Percentiles rank a stretch among this genome's conserved stretches.
Conservation (phyloP, 495 filamentous ascomycete genomes). For the Podospora conica region DNA sequence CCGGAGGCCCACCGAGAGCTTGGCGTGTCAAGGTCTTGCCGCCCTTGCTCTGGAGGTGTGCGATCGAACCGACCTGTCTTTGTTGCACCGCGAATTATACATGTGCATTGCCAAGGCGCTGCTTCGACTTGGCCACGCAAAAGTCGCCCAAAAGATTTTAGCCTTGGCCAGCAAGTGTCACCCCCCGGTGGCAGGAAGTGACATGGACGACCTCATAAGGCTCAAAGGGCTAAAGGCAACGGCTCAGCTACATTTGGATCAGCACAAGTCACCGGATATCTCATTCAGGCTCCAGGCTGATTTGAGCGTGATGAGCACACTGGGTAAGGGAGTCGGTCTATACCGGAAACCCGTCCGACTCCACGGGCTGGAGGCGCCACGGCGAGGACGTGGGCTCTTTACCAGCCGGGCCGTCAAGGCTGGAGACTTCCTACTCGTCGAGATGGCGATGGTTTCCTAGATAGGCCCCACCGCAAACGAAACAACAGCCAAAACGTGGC, state of each 20-base stretch:
- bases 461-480: too few relatives aligned
- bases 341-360: not conserved
- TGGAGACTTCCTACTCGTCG: not conserved
- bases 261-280: too few relatives aligned
- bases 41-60: not conserved
- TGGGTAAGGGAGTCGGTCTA: not conserved
- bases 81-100: too few relatives aligned
- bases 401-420: not conserved
- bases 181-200: too few relatives aligned
- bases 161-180: too few relatives aligned
- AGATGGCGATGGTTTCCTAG: not conserved
- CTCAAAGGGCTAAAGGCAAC: too few relatives aligned
- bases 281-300: not conserved
- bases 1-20: not conserved
- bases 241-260: too few relatives aligned
- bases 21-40: not conserved
- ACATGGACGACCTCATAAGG: too few relatives aligned
- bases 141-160: too few relatives aligned
- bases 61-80: not conserved
- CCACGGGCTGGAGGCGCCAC: not conserved
- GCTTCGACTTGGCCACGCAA: too few relatives aligned
- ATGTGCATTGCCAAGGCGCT: too few relatives aligned
- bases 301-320: not conserved
- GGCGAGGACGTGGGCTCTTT: not conserved
- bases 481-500: too few relatives aligned